phyloP scores from a whole-genome alignment of 805 yeast species.

The Candida railenensis region DNA sequence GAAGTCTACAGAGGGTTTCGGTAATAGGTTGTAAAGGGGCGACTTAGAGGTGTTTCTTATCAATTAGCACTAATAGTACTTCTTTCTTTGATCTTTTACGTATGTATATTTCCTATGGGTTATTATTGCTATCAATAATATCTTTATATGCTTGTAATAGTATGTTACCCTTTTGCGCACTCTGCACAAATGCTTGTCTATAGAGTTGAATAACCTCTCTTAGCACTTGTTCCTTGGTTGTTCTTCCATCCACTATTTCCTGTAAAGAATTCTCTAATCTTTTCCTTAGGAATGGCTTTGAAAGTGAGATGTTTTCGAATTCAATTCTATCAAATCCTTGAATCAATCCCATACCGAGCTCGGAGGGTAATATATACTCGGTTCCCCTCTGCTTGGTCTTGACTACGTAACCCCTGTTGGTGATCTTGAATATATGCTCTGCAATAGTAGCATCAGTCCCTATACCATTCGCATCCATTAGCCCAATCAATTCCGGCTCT shows the following conservation, averaged over 20 bases:
- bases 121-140: conserved; percentile 9
- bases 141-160: conserved; percentile 26
- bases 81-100: no score
- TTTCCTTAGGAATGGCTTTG: conserved; percentile 86
- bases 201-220: conserved; percentile 55
- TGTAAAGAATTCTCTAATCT: conserved; percentile 67
- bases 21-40: no score
- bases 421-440: conserved; percentile 87
- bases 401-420: conserved; percentile 62
- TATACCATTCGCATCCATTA: conserved; percentile 96
- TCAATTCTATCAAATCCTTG: conserved; percentile 85
- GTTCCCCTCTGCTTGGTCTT: conserved; percentile 39
- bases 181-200: conserved; percentile 55
- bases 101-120: background rate
- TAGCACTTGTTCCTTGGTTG: conserved; percentile 53
- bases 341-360: conserved; percentile 80
- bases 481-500: conserved; percentile 84
- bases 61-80: no score
- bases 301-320: conserved; percentile 48
- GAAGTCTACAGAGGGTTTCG: no score
- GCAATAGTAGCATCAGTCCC: conserved; percentile 99
- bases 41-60: no score
- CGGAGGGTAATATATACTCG: conserved; percentile 67
- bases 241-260: conserved; percentile 65
- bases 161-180: conserved; percentile 38